Evolutionary conservation across 2,329 filamentous ascomycete species (phyloP).

Genomic region (Emmonsiellopsis sp.): DNA sequence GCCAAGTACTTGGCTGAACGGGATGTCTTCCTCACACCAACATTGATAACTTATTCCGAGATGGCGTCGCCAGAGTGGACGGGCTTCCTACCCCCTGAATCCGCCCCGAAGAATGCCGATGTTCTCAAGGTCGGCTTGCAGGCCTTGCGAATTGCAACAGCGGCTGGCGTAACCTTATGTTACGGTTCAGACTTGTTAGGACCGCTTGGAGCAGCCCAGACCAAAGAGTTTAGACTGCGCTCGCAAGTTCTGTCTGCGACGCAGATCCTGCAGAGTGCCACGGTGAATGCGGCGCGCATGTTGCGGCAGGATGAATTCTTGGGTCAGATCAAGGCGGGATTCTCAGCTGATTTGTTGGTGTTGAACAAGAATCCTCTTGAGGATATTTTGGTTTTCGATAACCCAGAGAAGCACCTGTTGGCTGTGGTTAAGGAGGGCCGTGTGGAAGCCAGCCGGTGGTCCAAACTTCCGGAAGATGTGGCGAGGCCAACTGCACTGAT

Average conservation of each 20-base stretch:
- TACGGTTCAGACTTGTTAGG: slow-evolving; percentile 49
- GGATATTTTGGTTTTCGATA: slow-evolving; percentile 45
- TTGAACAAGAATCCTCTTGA: slow-evolving; percentile 46
- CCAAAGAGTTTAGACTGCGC: slow-evolving; percentile 41
- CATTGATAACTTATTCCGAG: slow-evolving; percentile 44
- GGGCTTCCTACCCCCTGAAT: slow-evolving; percentile 14
- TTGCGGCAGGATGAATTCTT: slow-evolving; percentile 39
- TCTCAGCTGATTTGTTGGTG: slow-evolving; percentile 46
- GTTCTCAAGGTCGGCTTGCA: slow-evolving; percentile 41
- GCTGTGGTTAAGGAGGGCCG: slow-evolving; percentile 49
- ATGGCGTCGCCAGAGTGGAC: slow-evolving; percentile 34
- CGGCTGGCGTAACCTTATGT: slow-evolving; percentile 48
- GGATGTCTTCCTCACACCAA: slow-evolving; percentile 45
- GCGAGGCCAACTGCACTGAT: not conserved
- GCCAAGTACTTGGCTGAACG: slow-evolving; percentile 44
- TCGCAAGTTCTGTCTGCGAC: slow-evolving; percentile 33
- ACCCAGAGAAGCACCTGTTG: slow-evolving; percentile 39
- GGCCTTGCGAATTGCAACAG: slow-evolving; percentile 40
- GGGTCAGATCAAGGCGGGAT: slow-evolving; percentile 44
- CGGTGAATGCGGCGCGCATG: slow-evolving; percentile 45
- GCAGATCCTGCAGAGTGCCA: slow-evolving; percentile 43
- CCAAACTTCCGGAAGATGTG: not conserved
- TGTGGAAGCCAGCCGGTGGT: slow-evolving; percentile 26
- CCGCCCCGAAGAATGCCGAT: slow-evolving; percentile 42
- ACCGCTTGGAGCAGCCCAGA: slow-evolving; percentile 41